Percentiles rank a stretch among this genome's conserved stretches.
phyloP scores from a whole-genome alignment of 1,284 basidiomycete genomes.

The Trichosporon coremiiforme region DNA sequence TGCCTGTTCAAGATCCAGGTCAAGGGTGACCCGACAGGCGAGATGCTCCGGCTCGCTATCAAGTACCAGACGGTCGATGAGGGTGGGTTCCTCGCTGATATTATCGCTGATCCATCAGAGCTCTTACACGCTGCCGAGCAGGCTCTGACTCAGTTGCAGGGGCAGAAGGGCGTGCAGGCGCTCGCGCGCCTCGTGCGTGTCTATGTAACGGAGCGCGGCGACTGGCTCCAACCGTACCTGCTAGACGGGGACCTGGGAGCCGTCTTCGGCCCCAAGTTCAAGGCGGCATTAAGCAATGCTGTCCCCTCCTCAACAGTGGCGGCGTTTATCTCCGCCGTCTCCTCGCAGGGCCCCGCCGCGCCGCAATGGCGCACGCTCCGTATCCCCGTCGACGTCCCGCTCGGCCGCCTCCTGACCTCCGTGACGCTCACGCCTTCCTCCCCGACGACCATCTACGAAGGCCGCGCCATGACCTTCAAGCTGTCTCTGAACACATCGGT shows the following conservation, averaged over 20 bases:
- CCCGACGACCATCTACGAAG: slow-evolving; percentile 43
- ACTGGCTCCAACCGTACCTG: slow-evolving; percentile 35
- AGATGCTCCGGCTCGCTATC: slow-evolving; percentile 43
- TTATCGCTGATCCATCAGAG: slow-evolving; percentile 14
- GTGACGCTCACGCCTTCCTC: slow-evolving; percentile 35
- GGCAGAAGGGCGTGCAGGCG: slow-evolving; percentile 1
- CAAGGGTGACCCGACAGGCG: slow-evolving; percentile 21
- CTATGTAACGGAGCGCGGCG: slow-evolving; percentile 22
- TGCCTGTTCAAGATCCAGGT: slow-evolving; percentile 51
- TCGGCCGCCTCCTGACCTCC: slow-evolving; percentile 41
- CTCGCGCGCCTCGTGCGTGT: slow-evolving; percentile 23
- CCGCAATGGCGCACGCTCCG: slow-evolving; percentile 46
- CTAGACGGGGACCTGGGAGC: slow-evolving; percentile 15
- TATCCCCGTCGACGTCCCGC: slow-evolving; percentile 55
- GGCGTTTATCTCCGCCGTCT: slow-evolving; percentile 14
- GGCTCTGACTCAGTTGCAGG: slow-evolving; percentile 13
- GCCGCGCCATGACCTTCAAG: slow-evolving; percentile 43
- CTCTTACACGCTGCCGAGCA: slow-evolving; percentile 24
- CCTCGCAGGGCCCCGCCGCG: neutral
- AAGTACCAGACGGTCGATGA: slow-evolving; percentile 47
- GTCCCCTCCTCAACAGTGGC: neutral
- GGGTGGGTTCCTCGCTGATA: neutral
- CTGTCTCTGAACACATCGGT: slow-evolving; percentile 37
- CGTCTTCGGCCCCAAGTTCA: slow-evolving; percentile 26
- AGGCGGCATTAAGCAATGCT: neutral